These are phyloP conservation scores for Beta lomatogona DNA, from an alignment of 179 eudicot genomes.

Conservation along the genomic window DNA sequence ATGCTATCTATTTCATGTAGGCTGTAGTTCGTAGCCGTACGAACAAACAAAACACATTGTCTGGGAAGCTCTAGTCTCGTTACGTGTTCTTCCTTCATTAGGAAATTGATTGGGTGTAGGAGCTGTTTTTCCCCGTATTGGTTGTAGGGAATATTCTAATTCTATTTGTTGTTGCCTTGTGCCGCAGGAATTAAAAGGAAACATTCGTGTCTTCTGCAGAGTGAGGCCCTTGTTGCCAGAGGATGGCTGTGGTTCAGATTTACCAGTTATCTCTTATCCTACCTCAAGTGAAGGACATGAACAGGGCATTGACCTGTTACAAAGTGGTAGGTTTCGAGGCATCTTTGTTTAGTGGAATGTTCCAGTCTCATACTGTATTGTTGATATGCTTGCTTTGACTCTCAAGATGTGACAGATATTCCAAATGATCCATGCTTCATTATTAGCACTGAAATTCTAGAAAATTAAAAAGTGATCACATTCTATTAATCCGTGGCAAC, in stretches of 20 bases:
- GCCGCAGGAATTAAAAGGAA: slow-evolving; percentile 77
- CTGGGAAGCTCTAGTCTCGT: not conserved
- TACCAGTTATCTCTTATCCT: slow-evolving; percentile 55
- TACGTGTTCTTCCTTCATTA: not conserved
- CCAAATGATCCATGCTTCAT: not conserved
- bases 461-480: not conserved
- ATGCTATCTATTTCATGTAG: not conserved
- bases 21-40: no score
- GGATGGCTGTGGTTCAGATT: slow-evolving; percentile 54
- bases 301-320: slow-evolving; percentile 64
- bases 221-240: slow-evolving; percentile 74
- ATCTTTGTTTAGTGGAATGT: not conserved
- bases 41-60: not conserved
- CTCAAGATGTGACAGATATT: not conserved
- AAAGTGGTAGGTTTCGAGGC: slow-evolving; percentile 49
- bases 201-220: slow-evolving; percentile 84
- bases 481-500: not conserved
- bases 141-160: not conserved
- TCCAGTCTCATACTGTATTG: not conserved
- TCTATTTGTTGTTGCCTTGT: not conserved
- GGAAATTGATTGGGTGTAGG: not conserved
- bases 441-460: not conserved
- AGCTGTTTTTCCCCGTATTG: not conserved
- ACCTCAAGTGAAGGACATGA: slow-evolving; percentile 53
- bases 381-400: not conserved